phyloP scores from a whole-genome alignment of 305 asterid species.

The Ilex paraguariensis region DNA sequence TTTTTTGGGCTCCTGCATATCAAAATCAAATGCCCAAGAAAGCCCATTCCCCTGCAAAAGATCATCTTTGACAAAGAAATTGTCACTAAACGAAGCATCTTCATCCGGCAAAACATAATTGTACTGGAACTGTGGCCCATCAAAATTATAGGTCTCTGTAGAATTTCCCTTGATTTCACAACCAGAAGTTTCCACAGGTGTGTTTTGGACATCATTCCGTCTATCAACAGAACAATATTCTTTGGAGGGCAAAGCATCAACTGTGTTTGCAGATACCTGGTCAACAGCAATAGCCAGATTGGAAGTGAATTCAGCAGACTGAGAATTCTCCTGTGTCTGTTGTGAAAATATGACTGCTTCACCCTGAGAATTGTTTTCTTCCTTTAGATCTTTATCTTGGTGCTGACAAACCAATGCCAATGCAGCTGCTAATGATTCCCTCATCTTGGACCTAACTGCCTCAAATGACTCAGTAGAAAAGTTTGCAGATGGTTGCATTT shows the following conservation, averaged over 20 bases:
- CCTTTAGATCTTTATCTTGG: constrained; percentile 28
- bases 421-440: constrained; percentile 84
- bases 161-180: constrained; percentile 31
- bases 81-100: constrained; percentile 66
- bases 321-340: constrained; percentile 26
- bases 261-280: constrained; percentile 14
- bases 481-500: constrained; percentile 48
- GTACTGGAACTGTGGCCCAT: constrained; percentile 36
- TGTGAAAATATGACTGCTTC: constrained; percentile 10
- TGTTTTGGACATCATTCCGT: constrained; percentile 30
- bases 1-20: constrained; percentile 42
- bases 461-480: constrained; percentile 47
- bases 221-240: constrained; percentile 27
- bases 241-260: constrained; percentile 23
- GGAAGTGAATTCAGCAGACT: constrained; percentile 30
- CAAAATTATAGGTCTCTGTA: constrained; percentile 27
- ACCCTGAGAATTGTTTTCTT: constrained; percentile 28
- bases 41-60: constrained; percentile 98
- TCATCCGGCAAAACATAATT: constrained; percentile 53
- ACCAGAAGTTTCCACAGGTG: constrained; percentile 34
- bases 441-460: constrained; percentile 89
- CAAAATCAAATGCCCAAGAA: constrained; percentile 92
- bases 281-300: constrained; percentile 19
- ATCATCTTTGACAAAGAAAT: constrained; percentile 81
- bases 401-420: constrained; percentile 49